A percentile compares a stretch with the other conserved stretches of the same genome.
phyloP scores from a whole-genome alignment of 192 early-diverging fungal genomes.

The Mortierella alpina region DNA sequence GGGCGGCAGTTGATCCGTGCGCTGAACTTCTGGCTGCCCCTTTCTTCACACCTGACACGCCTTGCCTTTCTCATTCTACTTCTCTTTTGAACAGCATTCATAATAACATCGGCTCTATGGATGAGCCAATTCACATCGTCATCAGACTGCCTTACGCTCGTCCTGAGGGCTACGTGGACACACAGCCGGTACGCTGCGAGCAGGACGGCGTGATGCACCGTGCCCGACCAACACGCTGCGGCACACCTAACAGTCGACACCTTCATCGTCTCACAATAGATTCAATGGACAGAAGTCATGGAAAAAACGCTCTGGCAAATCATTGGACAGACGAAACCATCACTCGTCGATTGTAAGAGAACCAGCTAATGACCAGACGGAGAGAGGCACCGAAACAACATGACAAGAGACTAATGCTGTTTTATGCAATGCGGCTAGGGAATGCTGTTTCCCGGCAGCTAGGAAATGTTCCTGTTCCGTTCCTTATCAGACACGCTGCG shows the following conservation, averaged over 20 bases:
- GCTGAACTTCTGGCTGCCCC: neutral
- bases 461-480: conserved; percentile 60
- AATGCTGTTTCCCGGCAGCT: conserved; percentile 60
- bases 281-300: conserved; percentile 71
- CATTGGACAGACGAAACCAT: conserved; percentile 62
- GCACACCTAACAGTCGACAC: neutral
- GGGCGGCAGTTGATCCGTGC: neutral
- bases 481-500: conserved; percentile 64
- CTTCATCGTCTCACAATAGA: conserved; percentile 28
- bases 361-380: neutral
- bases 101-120: conserved; percentile 28
- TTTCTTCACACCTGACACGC: neutral
- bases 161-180: conserved; percentile 63
- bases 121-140: conserved; percentile 64
- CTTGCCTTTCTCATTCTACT: neutral
- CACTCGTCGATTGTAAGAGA: conserved; percentile 63
- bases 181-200: conserved; percentile 54
- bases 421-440: conserved; percentile 42
- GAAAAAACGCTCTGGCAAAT: conserved; percentile 67
- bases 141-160: conserved; percentile 62
- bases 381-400: neutral
- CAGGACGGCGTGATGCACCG: neutral
- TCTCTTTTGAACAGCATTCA: neutral
- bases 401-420: neutral
- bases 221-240: neutral